phyloP scores from a whole-genome alignment of 352 stramenopile genomes.

The Pseudoperonospora humuli region DNA sequence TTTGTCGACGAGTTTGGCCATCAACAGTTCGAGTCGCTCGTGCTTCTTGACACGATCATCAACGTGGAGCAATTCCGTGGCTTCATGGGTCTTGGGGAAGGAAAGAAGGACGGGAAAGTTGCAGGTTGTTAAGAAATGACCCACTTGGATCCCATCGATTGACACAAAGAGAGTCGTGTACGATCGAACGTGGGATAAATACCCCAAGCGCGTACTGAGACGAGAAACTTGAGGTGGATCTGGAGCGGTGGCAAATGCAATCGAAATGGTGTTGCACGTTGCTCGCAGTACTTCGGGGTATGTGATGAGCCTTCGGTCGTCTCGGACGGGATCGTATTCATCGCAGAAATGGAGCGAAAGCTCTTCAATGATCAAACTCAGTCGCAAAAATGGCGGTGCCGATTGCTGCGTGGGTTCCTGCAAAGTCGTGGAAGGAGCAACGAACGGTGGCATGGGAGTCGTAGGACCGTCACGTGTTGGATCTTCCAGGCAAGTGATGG shows the following conservation, averaged over 20 bases:
- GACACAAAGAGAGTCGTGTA: conserved; percentile 51
- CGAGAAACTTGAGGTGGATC: conserved; percentile 43
- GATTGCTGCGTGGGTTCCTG: conserved; percentile 2
- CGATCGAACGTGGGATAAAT: conserved; percentile 53
- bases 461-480: conserved; percentile 15
- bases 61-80: conserved; percentile 25
- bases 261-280: conserved; percentile 24
- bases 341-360: conserved; percentile 59
- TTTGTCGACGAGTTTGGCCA: conserved; percentile 30
- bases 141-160: conserved; percentile 45
- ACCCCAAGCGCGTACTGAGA: conserved; percentile 44
- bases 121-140: conserved; percentile 64
- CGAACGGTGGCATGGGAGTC: conserved; percentile 6
- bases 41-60: conserved; percentile 41
- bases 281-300: conserved; percentile 58
- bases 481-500: conserved; percentile 57
- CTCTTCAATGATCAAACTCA: conserved; percentile 33
- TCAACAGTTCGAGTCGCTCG: conserved; percentile 22
- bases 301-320: conserved; percentile 27
- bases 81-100: conserved; percentile 26
- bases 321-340: conserved; percentile 37
- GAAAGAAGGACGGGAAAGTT: conserved; percentile 68
- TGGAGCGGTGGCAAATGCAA: conserved; percentile 41
- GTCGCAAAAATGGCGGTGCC: conserved; percentile 22
- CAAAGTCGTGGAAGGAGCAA: conserved; percentile 13